Conservation (phyloP, 805 yeast species). For the Suhomyces sp. region DNA sequence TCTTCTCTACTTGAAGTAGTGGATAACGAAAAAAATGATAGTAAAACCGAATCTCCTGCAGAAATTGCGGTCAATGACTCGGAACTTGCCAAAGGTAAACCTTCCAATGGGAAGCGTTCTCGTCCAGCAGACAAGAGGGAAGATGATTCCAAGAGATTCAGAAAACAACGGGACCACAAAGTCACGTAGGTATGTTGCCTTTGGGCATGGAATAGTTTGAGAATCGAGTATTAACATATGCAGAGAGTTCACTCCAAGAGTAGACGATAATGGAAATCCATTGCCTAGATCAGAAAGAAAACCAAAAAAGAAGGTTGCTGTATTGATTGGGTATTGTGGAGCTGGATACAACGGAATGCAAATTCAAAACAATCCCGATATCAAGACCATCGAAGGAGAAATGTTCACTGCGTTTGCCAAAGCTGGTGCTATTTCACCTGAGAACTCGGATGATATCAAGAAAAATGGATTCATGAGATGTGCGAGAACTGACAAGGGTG, state of each 20-base stretch:
- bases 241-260: slow-evolving; percentile 39
- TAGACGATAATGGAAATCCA: slow-evolving; percentile 66
- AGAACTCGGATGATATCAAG: slow-evolving; percentile 84
- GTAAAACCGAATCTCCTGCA: background rate
- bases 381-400: slow-evolving; percentile 87
- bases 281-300: slow-evolving; percentile 57
- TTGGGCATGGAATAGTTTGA: background rate
- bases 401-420: slow-evolving; percentile 76
- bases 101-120: slow-evolving; percentile 28
- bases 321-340: slow-evolving; percentile 91
- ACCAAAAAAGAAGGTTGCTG: slow-evolving; percentile 89
- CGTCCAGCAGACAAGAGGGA: slow-evolving; percentile 21
- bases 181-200: slow-evolving; percentile 58
- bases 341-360: slow-evolving; percentile 98
- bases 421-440: slow-evolving; percentile 86
- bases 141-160: slow-evolving; percentile 19
- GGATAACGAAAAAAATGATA: background rate
- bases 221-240: slow-evolving; percentile 7
- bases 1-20: no score
- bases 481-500: slow-evolving; percentile 92
- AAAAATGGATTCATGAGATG: slow-evolving; percentile 86
- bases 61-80: slow-evolving; percentile 32
- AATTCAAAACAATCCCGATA: slow-evolving; percentile 71
- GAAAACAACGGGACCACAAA: slow-evolving; percentile 31
- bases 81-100: slow-evolving; percentile 41